A percentile compares a stretch with the other conserved stretches of the same genome.
Conservation (phyloP, 352 stramenopile genomes). For the Pythium rhizo-oryzae region DNA sequence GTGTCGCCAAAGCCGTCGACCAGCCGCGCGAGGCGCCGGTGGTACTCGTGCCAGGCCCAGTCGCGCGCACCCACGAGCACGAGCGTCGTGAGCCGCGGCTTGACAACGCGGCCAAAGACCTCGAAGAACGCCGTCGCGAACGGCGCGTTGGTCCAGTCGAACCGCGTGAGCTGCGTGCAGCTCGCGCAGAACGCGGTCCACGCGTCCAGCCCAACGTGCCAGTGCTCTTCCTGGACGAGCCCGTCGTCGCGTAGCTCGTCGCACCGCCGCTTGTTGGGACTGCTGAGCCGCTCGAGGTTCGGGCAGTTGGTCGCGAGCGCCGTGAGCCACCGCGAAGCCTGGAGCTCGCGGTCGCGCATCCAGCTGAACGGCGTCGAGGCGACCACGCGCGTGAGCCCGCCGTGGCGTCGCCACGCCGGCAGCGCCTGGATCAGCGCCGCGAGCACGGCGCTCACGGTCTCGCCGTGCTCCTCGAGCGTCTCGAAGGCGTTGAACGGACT, state of each 20-base stretch:
- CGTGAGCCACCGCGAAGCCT: background rate
- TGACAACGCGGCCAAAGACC: conserved; percentile 15
- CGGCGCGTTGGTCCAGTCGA: conserved; percentile 17
- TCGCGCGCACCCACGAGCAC: background rate
- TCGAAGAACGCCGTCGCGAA: conserved; percentile 21
- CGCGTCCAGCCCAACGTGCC: background rate
- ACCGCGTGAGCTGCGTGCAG: conserved; percentile 18
- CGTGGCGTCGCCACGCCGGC: background rate
- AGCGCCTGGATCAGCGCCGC: background rate
- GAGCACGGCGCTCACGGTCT: background rate
- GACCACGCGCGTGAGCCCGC: background rate
- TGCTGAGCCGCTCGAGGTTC: background rate
- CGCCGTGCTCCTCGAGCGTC: background rate
- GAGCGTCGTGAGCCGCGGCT: conserved; percentile 11
- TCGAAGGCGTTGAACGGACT: background rate
- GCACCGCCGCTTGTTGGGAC: background rate
- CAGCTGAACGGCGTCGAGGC: background rate
- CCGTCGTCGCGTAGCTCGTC: too few relatives aligned
- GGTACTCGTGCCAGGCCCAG: conserved; percentile 8
- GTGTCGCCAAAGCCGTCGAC: background rate
- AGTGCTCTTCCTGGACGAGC: too few relatives aligned
- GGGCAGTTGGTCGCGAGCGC: background rate
- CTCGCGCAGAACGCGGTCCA: conserved; percentile 50
- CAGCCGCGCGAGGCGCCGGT: background rate
- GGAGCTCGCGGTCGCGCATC: background rate